Percentiles rank a stretch among this genome's conserved stretches.
phyloP scores from a whole-genome alignment of 176 grass and related monocot species.

The Otatea glauca region DNA sequence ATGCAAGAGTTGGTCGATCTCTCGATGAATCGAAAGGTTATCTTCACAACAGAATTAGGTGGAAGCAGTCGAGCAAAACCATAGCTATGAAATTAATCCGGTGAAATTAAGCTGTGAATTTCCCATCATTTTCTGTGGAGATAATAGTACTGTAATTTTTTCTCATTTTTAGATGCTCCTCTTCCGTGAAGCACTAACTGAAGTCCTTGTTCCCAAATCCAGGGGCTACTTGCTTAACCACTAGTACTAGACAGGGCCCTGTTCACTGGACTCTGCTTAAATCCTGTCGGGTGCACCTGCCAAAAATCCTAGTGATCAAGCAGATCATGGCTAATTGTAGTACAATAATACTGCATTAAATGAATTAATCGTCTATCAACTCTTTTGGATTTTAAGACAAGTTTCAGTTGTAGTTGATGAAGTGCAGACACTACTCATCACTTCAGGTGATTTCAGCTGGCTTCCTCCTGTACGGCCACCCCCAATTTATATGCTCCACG shows the following conservation, averaged over 20 bases:
- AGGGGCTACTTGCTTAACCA: neutral
- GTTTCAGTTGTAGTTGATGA: neutral
- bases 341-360: neutral
- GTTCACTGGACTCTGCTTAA: neutral
- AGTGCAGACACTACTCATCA: neutral
- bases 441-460: neutral
- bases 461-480: neutral
- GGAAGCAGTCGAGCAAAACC: neutral
- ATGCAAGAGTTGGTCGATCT: neutral
- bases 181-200: neutral
- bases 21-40: neutral
- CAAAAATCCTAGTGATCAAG: neutral
- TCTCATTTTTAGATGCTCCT: neutral
- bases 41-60: neutral
- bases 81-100: neutral
- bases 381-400: too few relatives aligned
- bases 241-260: neutral
- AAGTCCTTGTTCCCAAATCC: neutral
- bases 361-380: neutral
- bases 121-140: too few relatives aligned
- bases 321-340: neutral
- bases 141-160: too few relatives aligned
- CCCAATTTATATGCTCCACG: too few relatives aligned
- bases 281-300: constrained; percentile 5
- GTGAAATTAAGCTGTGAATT: neutral